These are phyloP conservation scores for Alternaria ventricosa DNA, from an alignment of 2,329 filamentous ascomycete species.

Conservation along the genomic window DNA sequence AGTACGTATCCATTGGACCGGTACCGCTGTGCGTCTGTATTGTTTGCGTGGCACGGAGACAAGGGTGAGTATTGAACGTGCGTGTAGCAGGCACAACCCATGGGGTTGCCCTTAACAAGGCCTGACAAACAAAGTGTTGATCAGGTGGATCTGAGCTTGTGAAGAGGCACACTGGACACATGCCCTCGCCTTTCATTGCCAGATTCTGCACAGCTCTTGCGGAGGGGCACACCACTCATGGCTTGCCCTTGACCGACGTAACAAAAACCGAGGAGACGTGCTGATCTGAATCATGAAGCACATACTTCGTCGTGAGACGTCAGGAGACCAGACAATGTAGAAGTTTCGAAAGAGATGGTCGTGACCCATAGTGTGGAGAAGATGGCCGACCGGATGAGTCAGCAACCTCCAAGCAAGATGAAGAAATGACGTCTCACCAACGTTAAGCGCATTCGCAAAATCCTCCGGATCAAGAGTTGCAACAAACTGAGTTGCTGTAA, in stretches of 20 bases:
- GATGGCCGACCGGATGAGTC: neutral
- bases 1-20: neutral
- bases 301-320: neutral
- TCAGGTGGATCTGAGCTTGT: neutral
- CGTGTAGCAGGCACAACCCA: neutral
- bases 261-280: neutral
- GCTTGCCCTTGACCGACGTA: neutral
- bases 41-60: neutral
- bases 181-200: neutral
- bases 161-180: neutral
- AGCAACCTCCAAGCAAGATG: neutral
- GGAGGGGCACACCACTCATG: neutral
- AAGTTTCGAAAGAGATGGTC: neutral
- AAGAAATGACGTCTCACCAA: slow-evolving; percentile 7
- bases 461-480: neutral
- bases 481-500: neutral
- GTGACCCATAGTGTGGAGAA: neutral
- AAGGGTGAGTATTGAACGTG: neutral
- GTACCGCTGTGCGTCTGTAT: neutral
- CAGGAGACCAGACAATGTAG: neutral
- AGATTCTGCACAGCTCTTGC: neutral
- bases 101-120: neutral
- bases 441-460: neutral
- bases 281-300: neutral
- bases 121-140: neutral